Evolutionary conservation across 2,329 filamentous ascomycete species (phyloP), one percentile per base, ranked within the genome.

Genomic region (Aphanoascus verrucosus): DNA sequence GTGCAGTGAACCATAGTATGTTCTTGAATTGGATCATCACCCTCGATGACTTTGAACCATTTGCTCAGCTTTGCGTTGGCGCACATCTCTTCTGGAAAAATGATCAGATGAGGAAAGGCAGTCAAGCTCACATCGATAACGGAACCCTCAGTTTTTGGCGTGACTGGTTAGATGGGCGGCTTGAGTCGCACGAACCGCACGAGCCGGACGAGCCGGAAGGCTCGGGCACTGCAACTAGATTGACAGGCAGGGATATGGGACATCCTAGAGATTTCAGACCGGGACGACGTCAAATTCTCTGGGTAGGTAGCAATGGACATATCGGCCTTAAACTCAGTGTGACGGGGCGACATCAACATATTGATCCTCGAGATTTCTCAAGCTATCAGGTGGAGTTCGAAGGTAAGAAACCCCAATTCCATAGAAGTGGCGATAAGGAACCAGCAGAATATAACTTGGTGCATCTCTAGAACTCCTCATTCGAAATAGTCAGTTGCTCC

Each of bases 251-350:
- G n/a, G n/a, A 34, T n/a, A 34, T 6, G 19, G 7, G 14, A 35
- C 19, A 19, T 46, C 12, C 17, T n/a, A 20, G 5, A 8, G 28
- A 14, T 3, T 23, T 32, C 20, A 15, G 37, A 9, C 32, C 15
- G 8, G 45, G 32, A 37, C 19, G 17, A 17, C 5, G 37, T 15
- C 45, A 17, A 23, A 41, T 50, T 17, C 20, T 50, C 14, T 50
- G 47, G 47, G 35, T 50, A 42, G 47, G 20, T 14, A 34, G 5
- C 5, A 31, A 50, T 15, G 19, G 34, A 34, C 14, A 50, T 15
- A 9, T 50, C 34, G 47, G 47, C 8, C 28, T 50, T 4, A 50
- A 50, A n/a, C 8, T 50, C 8, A 35, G 23, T 17, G 47, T 50
- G 12, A 31, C 14, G 8, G 20, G 31, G 14, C 9, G 11, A n/a